A percentile compares a stretch with the other conserved stretches of the same genome.
These are phyloP conservation scores for Candida sphagnicola DNA, from an alignment of 805 yeast species.

Conservation along the genomic window DNA sequence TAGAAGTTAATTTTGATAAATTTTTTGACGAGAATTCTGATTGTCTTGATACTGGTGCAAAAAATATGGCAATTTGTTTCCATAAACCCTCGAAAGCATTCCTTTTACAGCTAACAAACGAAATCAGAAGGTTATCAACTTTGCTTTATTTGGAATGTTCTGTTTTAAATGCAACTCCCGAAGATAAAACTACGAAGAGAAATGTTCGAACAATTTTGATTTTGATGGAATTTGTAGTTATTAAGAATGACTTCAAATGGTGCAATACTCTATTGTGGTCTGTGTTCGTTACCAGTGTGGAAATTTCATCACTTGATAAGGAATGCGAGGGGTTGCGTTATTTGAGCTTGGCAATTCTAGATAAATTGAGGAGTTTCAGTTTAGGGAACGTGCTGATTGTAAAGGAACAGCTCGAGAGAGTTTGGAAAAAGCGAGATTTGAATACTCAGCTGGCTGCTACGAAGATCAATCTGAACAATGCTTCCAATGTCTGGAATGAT, in stretches of 20 bases:
- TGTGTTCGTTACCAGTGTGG: constrained; percentile 21
- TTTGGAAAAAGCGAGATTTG: constrained; percentile 29
- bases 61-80: neutral
- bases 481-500: constrained; percentile 14
- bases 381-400: constrained; percentile 26
- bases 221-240: constrained; percentile 20
- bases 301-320: constrained; percentile 17
- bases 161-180: constrained; percentile 21
- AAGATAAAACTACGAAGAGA: constrained; percentile 11
- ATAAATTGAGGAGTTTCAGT: constrained; percentile 18
- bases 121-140: constrained; percentile 21
- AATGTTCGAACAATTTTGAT: constrained; percentile 14
- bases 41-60: neutral
- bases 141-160: constrained; percentile 23
- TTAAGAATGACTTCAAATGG: constrained; percentile 26
- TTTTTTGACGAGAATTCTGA: neutral
- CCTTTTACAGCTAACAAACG: constrained; percentile 24
- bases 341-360: constrained; percentile 19
- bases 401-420: constrained; percentile 15
- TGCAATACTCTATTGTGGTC: constrained; percentile 28
- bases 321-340: constrained; percentile 26
- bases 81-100: constrained; percentile 5
- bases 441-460: constrained; percentile 9
- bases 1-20: neutral
- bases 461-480: no score